Evolutionary conservation across 2,329 filamentous ascomycete genomes (phyloP), one percentile per base, ranked within the genome.

Genomic region (Aspergillus nomiae): DNA sequence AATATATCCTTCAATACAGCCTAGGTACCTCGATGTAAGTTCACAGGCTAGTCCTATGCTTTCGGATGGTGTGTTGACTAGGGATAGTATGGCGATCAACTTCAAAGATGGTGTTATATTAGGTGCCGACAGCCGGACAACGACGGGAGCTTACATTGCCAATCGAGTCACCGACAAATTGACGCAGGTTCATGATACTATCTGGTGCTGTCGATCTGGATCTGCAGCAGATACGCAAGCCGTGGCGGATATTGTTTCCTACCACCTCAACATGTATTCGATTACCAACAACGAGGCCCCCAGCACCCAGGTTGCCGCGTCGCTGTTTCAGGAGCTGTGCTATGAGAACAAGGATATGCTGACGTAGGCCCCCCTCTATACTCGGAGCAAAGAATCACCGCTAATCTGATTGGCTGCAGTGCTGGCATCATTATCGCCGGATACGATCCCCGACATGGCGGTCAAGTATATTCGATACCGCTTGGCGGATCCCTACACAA

Each of bases 151-250:
- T 72, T 99, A 98, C 86, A 98, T 99, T 77, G 95, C 95, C 73
- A 99, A 99, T 82, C 90, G 95, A 85, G 95, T 99, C 69, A 99
- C 95, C 68, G 95, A 99, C 86, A 99, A 99, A 86, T 89, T 99
- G 78, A 99, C 95, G 74, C 91, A 94, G 84, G 94, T 99, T 65
- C 92, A 96, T 83, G 95, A 99, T 81, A 98, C 94, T 63, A 98
- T 99, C 81, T 99, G 95, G 95, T 99, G 95, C 84, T 99, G 95
- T 84, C 90, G 95, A 75, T 98, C 95, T 65, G 95, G 95, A 58
- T 99, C 95, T 30, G 95, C 95, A 36, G 95, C 95, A 70, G 95
- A 99, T 77, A 99, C 95, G 63, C 95, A 99, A 82, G 95, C 95
- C 56, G 93, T 99, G 56, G 95, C 95, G 63, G 95, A 99, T 76